Evolutionary conservation across 768 basidiomycete genomes (phyloP).

Genomic region (Mycena olivaceomarginata): DNA sequence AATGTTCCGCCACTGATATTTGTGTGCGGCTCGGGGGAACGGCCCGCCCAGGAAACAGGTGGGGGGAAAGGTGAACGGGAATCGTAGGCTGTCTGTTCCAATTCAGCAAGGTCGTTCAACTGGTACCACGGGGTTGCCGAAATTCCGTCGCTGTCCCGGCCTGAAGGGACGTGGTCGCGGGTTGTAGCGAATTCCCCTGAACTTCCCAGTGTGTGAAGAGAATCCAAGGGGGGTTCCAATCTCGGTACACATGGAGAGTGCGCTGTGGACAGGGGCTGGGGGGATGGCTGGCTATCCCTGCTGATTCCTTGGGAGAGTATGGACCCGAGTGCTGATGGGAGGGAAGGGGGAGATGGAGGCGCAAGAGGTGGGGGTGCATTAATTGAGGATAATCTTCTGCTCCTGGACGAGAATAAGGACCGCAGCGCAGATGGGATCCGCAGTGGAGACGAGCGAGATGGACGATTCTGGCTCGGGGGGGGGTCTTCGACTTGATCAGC

Average conservation of each 20-base stretch:
- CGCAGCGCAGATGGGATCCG: conserved; percentile 18
- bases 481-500: conserved; percentile 12
- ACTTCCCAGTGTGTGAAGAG: not conserved
- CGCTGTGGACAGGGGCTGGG: conserved; percentile 11
- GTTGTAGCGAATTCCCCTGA: conserved; percentile 12
- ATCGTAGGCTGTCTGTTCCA: conserved; percentile 10
- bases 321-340: conserved; percentile 13
- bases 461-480: conserved; percentile 12
- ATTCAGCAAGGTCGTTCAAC: not conserved
- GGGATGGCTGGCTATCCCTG: conserved; percentile 2
- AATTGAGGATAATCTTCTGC: conserved; percentile 5
- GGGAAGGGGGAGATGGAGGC: not conserved
- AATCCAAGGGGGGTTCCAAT: conserved; percentile 11
- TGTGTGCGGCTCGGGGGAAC: conserved; percentile 12
- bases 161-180: not conserved
- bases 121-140: not conserved
- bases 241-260: conserved; percentile 1
- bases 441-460: conserved; percentile 9
- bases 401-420: conserved; percentile 14
- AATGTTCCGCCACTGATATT: conserved; percentile 19
- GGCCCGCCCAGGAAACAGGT: conserved; percentile 5
- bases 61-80: conserved; percentile 5
- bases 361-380: not conserved
- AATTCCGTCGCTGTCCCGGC: conserved; percentile 15
- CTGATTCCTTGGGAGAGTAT: conserved; percentile 9